These are phyloP conservation scores for Aphanomyces euteiches DNA, from an alignment of 352 stramenopile species.

Conservation along the genomic window DNA sequence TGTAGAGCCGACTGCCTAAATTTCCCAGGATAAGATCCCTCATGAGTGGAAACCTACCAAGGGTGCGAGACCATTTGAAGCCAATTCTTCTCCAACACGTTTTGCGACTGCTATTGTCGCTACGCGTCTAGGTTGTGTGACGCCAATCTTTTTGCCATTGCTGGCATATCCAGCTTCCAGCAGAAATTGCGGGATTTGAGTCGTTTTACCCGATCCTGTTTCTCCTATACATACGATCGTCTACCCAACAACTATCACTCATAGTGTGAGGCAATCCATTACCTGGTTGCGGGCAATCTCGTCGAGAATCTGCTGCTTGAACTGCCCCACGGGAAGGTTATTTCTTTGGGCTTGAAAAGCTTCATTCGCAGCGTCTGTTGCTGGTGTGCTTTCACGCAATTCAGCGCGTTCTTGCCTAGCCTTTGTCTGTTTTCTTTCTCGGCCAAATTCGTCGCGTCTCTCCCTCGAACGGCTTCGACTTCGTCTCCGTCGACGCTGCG, in stretches of 20 bases:
- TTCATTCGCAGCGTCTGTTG: not conserved
- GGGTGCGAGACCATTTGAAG: slow-evolving; percentile 32
- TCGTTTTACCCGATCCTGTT: slow-evolving; percentile 96
- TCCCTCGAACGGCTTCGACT: not conserved
- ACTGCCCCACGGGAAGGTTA: slow-evolving; percentile 40
- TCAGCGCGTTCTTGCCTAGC: not conserved
- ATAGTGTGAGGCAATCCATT: slow-evolving; percentile 5
- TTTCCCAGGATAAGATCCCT: not conserved
- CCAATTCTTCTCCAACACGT: slow-evolving; percentile 96
- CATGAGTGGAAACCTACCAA: slow-evolving; percentile 18
- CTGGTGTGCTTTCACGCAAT: not conserved
- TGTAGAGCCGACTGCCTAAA: slow-evolving; percentile 86
- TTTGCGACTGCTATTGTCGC: slow-evolving; percentile 96
- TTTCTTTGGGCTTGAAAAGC: slow-evolving; percentile 24
- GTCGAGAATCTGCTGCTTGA: slow-evolving; percentile 56
- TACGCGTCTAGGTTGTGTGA: slow-evolving; percentile 93
- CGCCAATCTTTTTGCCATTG: slow-evolving; percentile 49
- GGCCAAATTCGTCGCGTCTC: not conserved
- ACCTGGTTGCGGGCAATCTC: slow-evolving; percentile 51
- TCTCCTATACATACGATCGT: slow-evolving; percentile 85
- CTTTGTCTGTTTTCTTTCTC: not conserved
- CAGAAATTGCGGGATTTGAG: slow-evolving; percentile 78
- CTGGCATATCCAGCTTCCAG: slow-evolving; percentile 46
- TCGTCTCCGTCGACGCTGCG: not conserved
- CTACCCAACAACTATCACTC: not conserved